phyloP scores from a whole-genome alignment of 495 filamentous ascomycete species.

The Trichoderma asperelloides region DNA sequence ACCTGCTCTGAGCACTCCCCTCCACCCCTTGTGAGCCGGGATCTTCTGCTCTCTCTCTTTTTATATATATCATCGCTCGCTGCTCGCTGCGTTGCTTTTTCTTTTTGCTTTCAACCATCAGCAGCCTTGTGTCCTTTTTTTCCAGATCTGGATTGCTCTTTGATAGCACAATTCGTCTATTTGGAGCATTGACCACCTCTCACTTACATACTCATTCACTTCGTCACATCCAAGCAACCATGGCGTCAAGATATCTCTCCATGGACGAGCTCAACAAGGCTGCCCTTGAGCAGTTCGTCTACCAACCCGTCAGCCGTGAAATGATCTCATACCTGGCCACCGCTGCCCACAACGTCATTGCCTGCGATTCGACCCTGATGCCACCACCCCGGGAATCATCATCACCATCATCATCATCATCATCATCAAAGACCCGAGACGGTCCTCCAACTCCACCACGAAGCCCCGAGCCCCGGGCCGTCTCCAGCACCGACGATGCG shows the following conservation, averaged over 20 bases:
- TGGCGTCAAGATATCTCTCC: conserved; percentile 31
- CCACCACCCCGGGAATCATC: conserved; percentile 16
- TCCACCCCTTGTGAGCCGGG: neutral
- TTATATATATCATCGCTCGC: conserved; percentile 1
- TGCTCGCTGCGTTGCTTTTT: neutral
- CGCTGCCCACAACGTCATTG: conserved; percentile 80
- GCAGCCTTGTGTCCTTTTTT: neutral
- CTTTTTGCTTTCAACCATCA: neutral
- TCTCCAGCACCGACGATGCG: conserved; percentile 21
- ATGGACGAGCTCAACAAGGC: conserved; percentile 55
- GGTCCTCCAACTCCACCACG: conserved; percentile 57
- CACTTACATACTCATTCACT: no score
- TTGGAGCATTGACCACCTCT: neutral
- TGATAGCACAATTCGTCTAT: neutral
- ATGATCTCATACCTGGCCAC: conserved; percentile 83
- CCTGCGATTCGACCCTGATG: conserved; percentile 62
- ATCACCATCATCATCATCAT: conserved; percentile 16
- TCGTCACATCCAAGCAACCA: conserved; percentile 18
- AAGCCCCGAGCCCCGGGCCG: conserved; percentile 52
- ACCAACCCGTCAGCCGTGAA: conserved; percentile 63
- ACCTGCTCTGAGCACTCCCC: neutral
- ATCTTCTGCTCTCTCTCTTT: neutral
- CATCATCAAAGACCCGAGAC: conserved; percentile 24
- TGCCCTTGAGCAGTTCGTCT: conserved; percentile 85
- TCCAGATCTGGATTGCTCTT: neutral